Base-by-base conservation (phyloP, 2,329 filamentous ascomycete species). In the Exutisphaerella laricina region DNA sequence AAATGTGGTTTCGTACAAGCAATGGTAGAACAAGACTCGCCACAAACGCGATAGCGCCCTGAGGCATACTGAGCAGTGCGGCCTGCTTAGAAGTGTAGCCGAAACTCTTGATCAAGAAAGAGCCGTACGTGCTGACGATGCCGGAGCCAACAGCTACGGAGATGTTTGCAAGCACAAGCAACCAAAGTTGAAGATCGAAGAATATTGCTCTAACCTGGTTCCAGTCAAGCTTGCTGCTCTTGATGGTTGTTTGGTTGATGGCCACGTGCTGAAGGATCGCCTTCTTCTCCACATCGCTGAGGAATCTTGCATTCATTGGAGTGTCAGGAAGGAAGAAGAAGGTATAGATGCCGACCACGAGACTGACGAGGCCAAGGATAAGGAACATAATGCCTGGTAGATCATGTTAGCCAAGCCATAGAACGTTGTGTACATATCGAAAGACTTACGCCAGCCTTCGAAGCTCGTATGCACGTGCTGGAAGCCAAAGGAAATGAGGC, bases 121-220 rank as follows among this genome's bases (percentile, higher is more conserved):
- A 48, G 18, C 55, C 53, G 43, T 55, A 72, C 1, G 60, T 64
- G 5, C 59, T 59, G 3, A 70, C 60, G 0, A 66, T 69, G 13
- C 68, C 68, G 22, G 69, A 70, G 16, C 68, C 67, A 6, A 56
- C 46, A 5, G 57, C 58, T 2, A 47, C 44, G 16, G 45, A 55
- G 49, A 56, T 40, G 54, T 26, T 38, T 10, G 40, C 39, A 4
- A 44, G 3, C 4, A 61, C 63, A 29, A 63, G 56, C 39, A 70
- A 56, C 39, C 63, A 52, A 20, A 49, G 54, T 33, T 36, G 54
- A 1, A 81, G 81, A 49, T 88, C 84, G 1, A 62, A 60, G 6
- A 85, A 63, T 0, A 77, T 72, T 49, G 78, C 74, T 46, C 66
- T 68, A 50, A 78, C 61, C 49, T 79, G 75, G 40, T 75, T 68